Base-by-base conservation (phyloP, 2,329 filamentous ascomycete species). In the Apiospora aurea region DNA sequence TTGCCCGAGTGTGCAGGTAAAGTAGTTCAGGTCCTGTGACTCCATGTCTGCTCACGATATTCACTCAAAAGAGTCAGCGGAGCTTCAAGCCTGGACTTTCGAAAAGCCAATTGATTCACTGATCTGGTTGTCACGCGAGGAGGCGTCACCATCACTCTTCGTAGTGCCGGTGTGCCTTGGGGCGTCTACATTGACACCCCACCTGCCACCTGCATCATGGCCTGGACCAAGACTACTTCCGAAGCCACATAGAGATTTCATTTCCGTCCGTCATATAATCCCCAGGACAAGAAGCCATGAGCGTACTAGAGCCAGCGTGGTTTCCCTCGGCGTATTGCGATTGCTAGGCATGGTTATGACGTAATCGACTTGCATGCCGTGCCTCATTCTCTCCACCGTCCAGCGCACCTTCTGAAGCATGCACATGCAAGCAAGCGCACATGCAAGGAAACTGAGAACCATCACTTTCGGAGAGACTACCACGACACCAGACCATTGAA, bases 1-100 rank as follows among this genome's bases (percentile, higher is more conserved):
- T 77, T 91, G 84, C 1, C 88, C 89, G 2, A 92, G 82, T 0
- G 89, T 91, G 78, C 89, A 91, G 4, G 86, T 86, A 76, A 91
- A 91, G 78, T 91, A 90, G 72, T 87, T 90, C 13, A 76, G 70
- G 14, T 77, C 70, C 21, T 44, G n/a, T 1, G 44, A 34, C 5
- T 43, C 64, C 64, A 67, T 67, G 3, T 18, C 51, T 21, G 29
- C 53, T 61, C 18, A 21, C 2, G 10, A n/a, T 53, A 10, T 11
- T 21, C 53, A 21, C 29, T 38, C 4, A 7, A 7, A 38, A 5
- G 1, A 61, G 4, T 21, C 16, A 34, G 26, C 14, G 8, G 18
- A 2, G 3, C 4, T 4, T 38, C 29, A 21, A 21, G 4, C 0
- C 4, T 2, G 4, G 8, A 38, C 6, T 29, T 6, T 8, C 4